Base-by-base conservation (phyloP, 2,329 filamentous ascomycete genomes). In the Aspergillus fumigatiaffinis region DNA sequence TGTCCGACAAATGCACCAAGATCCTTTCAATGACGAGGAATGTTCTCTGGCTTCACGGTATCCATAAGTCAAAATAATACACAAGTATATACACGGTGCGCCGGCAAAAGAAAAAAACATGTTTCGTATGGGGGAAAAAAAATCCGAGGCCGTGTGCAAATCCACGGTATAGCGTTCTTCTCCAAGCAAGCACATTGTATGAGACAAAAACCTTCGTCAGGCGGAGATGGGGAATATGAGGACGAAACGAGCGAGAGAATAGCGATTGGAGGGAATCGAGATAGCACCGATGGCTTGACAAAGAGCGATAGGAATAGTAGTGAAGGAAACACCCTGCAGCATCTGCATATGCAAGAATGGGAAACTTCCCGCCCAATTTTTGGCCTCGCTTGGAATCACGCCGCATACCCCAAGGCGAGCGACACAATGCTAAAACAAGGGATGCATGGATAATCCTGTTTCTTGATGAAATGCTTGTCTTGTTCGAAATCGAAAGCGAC, bases 401-500 rank as follows among this genome's bases (percentile, higher is more conserved):
- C 52, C 44, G 50, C 29, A 28, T 56, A 38, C 49, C 32, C 53
- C 56, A 29, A 41, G 49, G 21, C 53, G 38, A 35, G 46, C 46
- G 38, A 29, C 21, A 29, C 17, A 56, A 32, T 25, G 48, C 55
- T 50, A 55, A 51, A 48, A 54, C 57, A 52, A 55, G 44, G 38
- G 28, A 55, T 38, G 46, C 57, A 56, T 60, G 58, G 56, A 59
- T 56, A 54, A 57, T 52, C 47, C 41, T 54, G 32, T 38, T 38
- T 38, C 32, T 38, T 38, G 32, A 38, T 17, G 32, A 17, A 38
- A 38, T 38, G 32, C 32, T 14, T 51, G 50, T 53, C 44, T 41
- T 50, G 51, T 46, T 23, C 38, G 38, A 20, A 41, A 51, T 44
- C 32, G 51, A 52, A 59, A 50, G 21, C 52, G 23, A 42, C 72